Conservation (phyloP, 225 moss, liverwort and hornwort species). For the Bryoerythrophyllum caledonicum region DNA sequence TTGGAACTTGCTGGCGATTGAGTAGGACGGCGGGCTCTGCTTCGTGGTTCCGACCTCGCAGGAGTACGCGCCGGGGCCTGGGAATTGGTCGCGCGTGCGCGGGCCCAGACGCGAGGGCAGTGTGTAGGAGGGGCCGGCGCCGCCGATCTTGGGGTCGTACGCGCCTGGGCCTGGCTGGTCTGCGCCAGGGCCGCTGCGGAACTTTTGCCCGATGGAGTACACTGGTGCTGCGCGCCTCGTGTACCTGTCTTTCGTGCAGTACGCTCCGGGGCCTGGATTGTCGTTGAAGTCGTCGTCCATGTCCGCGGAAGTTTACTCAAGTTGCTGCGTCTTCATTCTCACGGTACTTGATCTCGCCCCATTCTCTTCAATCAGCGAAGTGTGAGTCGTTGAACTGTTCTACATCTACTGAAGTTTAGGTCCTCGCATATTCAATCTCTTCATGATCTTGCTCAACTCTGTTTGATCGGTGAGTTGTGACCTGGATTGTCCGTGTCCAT, state of each 20-base stretch:
- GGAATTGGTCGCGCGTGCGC: constrained; percentile 28
- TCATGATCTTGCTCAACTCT: too few relatives aligned
- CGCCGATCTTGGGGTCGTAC: constrained; percentile 46
- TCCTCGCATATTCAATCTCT: background rate
- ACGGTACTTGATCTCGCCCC: too few relatives aligned
- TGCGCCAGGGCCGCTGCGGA: constrained; percentile 19
- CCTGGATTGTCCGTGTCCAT: too few relatives aligned
- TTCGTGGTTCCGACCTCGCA: constrained; percentile 37
- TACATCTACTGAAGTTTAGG: too few relatives aligned
- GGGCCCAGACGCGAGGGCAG: constrained; percentile 52
- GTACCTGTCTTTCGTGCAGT: constrained; percentile 50
- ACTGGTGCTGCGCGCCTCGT: constrained; percentile 60
- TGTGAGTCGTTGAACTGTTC: constrained; percentile 37
- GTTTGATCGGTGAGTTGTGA: too few relatives aligned
- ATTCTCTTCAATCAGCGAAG: too few relatives aligned
- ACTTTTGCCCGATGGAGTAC: constrained; percentile 67
- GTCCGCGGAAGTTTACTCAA: too few relatives aligned
- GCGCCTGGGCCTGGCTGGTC: constrained; percentile 83
- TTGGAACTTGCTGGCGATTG: constrained; percentile 53
- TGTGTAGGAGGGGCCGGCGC: constrained; percentile 64
- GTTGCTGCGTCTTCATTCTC: too few relatives aligned
- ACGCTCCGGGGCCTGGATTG: constrained; percentile 55
- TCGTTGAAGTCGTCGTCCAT: too few relatives aligned
- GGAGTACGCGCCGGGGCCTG: constrained; percentile 70
- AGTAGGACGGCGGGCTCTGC: constrained; percentile 60